Percentiles rank a stretch among this genome's conserved stretches.
phyloP scores from a whole-genome alignment of 2,329 filamentous ascomycete species.

The Trichoderma koningii region DNA sequence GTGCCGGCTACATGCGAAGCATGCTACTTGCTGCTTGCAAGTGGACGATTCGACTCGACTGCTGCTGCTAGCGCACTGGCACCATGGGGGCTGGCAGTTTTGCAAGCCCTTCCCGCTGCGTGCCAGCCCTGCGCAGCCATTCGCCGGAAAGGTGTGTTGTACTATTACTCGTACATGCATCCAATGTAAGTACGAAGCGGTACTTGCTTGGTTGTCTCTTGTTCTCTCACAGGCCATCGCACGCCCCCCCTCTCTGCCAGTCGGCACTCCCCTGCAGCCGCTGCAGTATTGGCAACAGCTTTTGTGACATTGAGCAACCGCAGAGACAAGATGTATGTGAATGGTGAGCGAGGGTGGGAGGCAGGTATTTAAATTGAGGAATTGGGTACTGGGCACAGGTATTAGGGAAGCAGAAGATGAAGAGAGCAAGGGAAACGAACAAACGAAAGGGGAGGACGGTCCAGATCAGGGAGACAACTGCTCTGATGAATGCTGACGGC shows the following conservation, averaged over 20 bases:
- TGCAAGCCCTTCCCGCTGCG: slow-evolving; percentile 18
- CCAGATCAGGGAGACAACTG: too few relatives aligned
- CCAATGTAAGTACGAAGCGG: too few relatives aligned
- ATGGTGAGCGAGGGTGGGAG: not conserved
- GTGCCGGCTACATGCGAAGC: too few relatives aligned
- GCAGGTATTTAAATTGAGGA: not conserved
- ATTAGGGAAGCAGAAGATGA: not conserved
- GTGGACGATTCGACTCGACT: too few relatives aligned
- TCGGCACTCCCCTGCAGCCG: slow-evolving; percentile 24
- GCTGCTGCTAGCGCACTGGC: too few relatives aligned
- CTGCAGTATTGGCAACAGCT: not conserved
- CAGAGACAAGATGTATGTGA: not conserved
- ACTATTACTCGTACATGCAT: not conserved
- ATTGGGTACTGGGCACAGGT: not conserved
- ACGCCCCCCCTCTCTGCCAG: slow-evolving; percentile 8
- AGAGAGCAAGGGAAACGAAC: too few relatives aligned
- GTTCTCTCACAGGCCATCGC: not conserved
- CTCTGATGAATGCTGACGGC: too few relatives aligned
- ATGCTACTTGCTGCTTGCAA: too few relatives aligned
- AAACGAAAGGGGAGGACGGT: too few relatives aligned
- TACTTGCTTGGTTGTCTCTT: not conserved
- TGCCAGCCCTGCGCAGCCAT: slow-evolving; percentile 17
- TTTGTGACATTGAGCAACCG: slow-evolving; percentile 6
- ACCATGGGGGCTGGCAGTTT: slow-evolving; percentile 1
- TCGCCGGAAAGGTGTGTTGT: slow-evolving; percentile 8